Percentiles rank a stretch among this genome's conserved stretches.
These are phyloP conservation scores for Zygoascus bituminiphila DNA, from an alignment of 805 yeast genomes.

Conservation along the genomic window DNA sequence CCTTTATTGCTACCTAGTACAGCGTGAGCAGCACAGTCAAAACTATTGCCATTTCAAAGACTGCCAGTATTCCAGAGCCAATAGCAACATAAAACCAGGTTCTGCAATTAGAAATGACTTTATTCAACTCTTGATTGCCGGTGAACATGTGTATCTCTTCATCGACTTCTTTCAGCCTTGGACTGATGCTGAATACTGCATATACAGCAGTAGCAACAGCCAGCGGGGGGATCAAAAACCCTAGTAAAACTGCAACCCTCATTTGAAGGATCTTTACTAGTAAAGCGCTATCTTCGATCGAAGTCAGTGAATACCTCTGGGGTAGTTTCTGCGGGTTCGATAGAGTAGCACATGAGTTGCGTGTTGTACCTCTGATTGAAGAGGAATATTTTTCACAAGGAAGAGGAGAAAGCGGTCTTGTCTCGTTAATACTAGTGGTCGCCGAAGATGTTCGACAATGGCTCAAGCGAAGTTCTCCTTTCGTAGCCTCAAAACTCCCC, in stretches of 20 bases:
- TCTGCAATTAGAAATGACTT: background rate
- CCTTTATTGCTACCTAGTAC: background rate
- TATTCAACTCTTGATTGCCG: background rate
- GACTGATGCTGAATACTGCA: background rate
- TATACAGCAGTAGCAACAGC: slow-evolving; percentile 3
- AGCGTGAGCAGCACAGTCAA: background rate
- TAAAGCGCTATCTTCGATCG: background rate
- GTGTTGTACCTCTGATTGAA: background rate
- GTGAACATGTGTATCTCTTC: slow-evolving; percentile 2
- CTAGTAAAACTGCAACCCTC: background rate
- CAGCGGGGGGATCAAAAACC: slow-evolving; percentile 1
- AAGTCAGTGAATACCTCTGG: background rate
- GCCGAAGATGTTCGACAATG: background rate
- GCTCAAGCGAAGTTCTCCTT: background rate
- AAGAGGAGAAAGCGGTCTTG: background rate
- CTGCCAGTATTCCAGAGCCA: background rate
- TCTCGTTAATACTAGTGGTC: background rate
- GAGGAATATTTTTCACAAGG: background rate
- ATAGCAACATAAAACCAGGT: background rate
- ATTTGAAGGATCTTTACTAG: background rate
- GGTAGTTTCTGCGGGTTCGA: background rate
- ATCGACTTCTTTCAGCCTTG: background rate
- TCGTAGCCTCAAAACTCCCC: background rate
- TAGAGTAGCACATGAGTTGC: background rate
- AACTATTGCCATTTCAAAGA: background rate